Conservation (phyloP, 495 filamentous ascomycete species). For the Pseudevernia furfuracea region DNA sequence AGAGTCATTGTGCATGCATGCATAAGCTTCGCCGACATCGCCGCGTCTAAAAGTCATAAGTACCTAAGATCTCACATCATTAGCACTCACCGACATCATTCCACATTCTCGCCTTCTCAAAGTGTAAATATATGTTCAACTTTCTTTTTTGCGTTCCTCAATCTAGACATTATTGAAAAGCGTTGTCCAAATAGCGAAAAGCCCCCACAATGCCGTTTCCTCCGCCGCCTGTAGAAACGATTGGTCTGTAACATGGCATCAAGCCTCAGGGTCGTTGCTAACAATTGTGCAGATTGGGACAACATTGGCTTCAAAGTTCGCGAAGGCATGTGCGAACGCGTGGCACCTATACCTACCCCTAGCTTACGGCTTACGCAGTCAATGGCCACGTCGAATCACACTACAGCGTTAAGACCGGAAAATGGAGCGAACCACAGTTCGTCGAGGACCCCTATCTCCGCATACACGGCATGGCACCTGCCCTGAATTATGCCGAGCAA, state of each 20-base stretch:
- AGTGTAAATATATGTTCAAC: too few relatives aligned
- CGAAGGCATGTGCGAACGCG: constrained; percentile 50
- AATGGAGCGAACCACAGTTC: constrained; percentile 70
- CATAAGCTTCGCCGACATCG: not conserved
- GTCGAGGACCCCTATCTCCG: constrained; percentile 67
- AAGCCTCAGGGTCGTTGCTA: not conserved
- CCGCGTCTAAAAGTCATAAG: not conserved
- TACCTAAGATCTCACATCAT: not conserved
- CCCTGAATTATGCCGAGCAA: constrained; percentile 87
- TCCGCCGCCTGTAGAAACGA: constrained; percentile 70
- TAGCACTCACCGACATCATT: not conserved
- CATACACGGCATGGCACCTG: constrained; percentile 85
- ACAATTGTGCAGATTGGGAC: constrained; percentile 81
- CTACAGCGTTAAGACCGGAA: constrained; percentile 58
- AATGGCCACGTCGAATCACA: constrained; percentile 72
- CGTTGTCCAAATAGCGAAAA: too few relatives aligned
- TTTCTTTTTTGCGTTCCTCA: too few relatives aligned
- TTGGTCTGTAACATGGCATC: constrained; percentile 43
- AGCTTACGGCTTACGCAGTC: constrained; percentile 40
- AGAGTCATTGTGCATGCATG: not conserved
- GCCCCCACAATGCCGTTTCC: constrained; percentile 52
- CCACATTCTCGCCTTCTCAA: not conserved
- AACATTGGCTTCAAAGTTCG: constrained; percentile 86
- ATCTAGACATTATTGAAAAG: too few relatives aligned
- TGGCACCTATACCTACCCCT: not conserved